These are phyloP conservation scores for Tremella mesenterica DNA, from an alignment of 768 basidiomycete genomes.

Conservation along the genomic window DNA sequence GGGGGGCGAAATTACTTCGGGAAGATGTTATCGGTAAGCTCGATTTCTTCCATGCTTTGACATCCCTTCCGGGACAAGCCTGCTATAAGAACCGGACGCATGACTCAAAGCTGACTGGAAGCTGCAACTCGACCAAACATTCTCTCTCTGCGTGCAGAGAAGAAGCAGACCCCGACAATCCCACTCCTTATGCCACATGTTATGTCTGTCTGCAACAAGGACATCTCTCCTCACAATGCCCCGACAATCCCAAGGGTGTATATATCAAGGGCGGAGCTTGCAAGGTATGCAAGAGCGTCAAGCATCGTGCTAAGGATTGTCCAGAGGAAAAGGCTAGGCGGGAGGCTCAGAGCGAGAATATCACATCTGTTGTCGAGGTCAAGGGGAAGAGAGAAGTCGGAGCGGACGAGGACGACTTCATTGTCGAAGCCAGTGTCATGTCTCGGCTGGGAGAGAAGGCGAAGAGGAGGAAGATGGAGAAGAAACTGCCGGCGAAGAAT, in stretches of 20 bases:
- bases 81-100: not conserved
- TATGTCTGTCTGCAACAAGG: constrained; percentile 79
- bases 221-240: constrained; percentile 76
- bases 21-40: constrained; percentile 64
- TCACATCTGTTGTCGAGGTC: not conserved
- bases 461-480: constrained; percentile 22
- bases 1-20: constrained; percentile 42
- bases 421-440: constrained; percentile 64
- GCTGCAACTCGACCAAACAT: constrained; percentile 74
- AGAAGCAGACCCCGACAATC: constrained; percentile 55
- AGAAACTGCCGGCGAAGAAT: constrained; percentile 23
- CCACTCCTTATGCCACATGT: constrained; percentile 80
- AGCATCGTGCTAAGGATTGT: constrained; percentile 80
- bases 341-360: not conserved
- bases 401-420: constrained; percentile 94
- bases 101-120: constrained; percentile 34
- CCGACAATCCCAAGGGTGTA: constrained; percentile 69
- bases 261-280: constrained; percentile 88
- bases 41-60: no score
- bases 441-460: constrained; percentile 53
- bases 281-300: constrained; percentile 75
- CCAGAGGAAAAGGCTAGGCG: constrained; percentile 23
- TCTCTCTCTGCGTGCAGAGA: constrained; percentile 69
- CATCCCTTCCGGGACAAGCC: no score
- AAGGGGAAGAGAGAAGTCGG: constrained; percentile 46